Conservation (phyloP, 805 yeast species). For the Pichia sporocuriosa region DNA sequence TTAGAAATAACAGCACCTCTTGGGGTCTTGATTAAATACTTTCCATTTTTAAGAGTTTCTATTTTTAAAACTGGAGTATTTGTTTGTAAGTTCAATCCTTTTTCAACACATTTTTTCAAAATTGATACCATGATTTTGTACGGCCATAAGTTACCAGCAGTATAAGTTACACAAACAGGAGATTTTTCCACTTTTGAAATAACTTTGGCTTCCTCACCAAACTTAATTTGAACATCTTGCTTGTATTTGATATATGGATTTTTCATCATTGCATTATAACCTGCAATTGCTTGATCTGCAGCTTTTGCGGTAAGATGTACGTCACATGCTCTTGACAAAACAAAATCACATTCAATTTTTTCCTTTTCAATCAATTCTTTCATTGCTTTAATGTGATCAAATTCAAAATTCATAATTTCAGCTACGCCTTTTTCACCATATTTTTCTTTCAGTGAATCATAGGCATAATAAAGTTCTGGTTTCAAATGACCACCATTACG, state of each 20-base stretch:
- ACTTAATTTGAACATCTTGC: slow-evolving; percentile 27
- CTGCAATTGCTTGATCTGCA: slow-evolving; percentile 20
- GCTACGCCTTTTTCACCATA: slow-evolving; percentile 30
- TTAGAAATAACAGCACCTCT: slow-evolving; percentile 24
- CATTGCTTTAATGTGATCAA: slow-evolving; percentile 28
- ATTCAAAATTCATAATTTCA: slow-evolving; percentile 33
- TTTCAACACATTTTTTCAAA: slow-evolving; percentile 25
- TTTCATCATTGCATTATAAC: slow-evolving; percentile 16
- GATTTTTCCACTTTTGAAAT: slow-evolving; percentile 27
- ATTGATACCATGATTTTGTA: slow-evolving; percentile 34
- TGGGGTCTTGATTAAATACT: slow-evolving; percentile 29
- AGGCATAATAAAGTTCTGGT: slow-evolving; percentile 26
- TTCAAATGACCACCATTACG: slow-evolving; percentile 46
- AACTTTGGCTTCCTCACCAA: slow-evolving; percentile 28
- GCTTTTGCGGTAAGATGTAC: slow-evolving; percentile 19
- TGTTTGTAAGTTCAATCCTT: slow-evolving; percentile 37
- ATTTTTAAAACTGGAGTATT: slow-evolving; percentile 34
- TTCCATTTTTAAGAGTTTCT: slow-evolving; percentile 19
- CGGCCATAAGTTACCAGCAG: slow-evolving; percentile 42
- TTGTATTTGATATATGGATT: slow-evolving; percentile 15
- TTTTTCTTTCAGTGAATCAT: slow-evolving; percentile 13
- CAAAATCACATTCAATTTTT: slow-evolving; percentile 30
- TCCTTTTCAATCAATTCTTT: slow-evolving; percentile 29
- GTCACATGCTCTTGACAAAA: slow-evolving; percentile 27
- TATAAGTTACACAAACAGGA: slow-evolving; percentile 30